Conservation (phyloP, 129 eudicot genomes). For the Saussurea involucrata region DNA sequence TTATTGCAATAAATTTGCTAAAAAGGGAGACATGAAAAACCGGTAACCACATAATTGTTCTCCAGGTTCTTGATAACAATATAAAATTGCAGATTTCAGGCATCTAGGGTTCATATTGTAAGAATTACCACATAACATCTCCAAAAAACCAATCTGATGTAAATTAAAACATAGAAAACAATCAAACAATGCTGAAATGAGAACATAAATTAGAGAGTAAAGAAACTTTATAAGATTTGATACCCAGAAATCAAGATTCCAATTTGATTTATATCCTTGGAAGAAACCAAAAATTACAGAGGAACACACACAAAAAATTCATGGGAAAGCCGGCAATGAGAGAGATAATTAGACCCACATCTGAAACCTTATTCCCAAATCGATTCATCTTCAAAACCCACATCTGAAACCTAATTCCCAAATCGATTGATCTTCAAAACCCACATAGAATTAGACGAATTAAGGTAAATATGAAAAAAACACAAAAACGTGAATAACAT, state of each 20-base stretch:
- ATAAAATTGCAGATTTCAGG: no score
- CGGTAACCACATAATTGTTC: no score
- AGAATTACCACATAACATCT: not conserved
- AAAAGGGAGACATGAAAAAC: no score
- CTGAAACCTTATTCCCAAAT: conserved; percentile 7
- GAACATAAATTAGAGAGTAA: no score
- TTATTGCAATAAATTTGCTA: no score
- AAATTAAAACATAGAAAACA: not conserved
- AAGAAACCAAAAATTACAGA: not conserved
- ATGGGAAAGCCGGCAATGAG: not conserved
- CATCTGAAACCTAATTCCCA: no score
- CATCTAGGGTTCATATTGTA: not conserved
- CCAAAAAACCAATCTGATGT: not conserved
- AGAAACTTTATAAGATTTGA: not conserved
- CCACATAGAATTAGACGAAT: no score
- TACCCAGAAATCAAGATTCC: not conserved
- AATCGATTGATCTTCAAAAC: no score
- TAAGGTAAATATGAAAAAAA: not conserved
- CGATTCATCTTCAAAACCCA: not conserved
- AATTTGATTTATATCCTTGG: not conserved
- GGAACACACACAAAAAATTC: not conserved
- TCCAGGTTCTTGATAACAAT: not conserved
- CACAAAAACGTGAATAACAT: not conserved
- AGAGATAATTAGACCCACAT: not conserved
- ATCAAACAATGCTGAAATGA: not conserved